Percentiles rank a stretch among this genome's conserved stretches.
phyloP scores from a whole-genome alignment of 2,329 filamentous ascomycete species.

The Fusarium hostae region DNA sequence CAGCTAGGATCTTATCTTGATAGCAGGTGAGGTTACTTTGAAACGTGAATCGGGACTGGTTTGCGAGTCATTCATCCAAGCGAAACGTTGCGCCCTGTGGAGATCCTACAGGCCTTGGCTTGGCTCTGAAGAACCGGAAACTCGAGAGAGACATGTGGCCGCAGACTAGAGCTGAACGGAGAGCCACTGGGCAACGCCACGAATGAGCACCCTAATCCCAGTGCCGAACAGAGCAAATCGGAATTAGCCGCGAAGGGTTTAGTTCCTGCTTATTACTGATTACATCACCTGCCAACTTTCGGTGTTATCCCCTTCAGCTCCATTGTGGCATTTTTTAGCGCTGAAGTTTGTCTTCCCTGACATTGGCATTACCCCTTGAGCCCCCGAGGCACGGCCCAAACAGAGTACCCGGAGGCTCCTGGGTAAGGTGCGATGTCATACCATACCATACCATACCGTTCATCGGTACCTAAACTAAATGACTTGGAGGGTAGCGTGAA shows the following conservation, averaged over 20 bases:
- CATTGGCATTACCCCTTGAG: background rate
- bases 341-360: slow-evolving; percentile 15
- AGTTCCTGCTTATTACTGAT: background rate
- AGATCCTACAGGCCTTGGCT: background rate
- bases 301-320: background rate
- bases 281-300: slow-evolving; percentile 11
- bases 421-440: background rate
- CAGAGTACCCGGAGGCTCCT: background rate
- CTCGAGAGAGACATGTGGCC: background rate
- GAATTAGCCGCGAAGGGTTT: background rate
- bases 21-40: background rate
- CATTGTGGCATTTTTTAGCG: slow-evolving; percentile 2
- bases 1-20: background rate
- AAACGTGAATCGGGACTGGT: background rate
- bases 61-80: background rate
- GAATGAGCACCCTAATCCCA: background rate
- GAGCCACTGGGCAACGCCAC: background rate
- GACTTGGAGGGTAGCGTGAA: background rate
- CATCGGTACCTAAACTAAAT: background rate
- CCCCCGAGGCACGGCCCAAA: background rate
- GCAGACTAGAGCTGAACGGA: background rate
- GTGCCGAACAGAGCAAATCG: background rate
- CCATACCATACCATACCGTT: background rate
- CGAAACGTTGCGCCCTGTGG: background rate
- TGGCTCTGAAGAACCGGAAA: background rate